Base-by-base conservation (phyloP, 2,329 filamentous ascomycete species). In the Chaetomium globosum region DNA sequence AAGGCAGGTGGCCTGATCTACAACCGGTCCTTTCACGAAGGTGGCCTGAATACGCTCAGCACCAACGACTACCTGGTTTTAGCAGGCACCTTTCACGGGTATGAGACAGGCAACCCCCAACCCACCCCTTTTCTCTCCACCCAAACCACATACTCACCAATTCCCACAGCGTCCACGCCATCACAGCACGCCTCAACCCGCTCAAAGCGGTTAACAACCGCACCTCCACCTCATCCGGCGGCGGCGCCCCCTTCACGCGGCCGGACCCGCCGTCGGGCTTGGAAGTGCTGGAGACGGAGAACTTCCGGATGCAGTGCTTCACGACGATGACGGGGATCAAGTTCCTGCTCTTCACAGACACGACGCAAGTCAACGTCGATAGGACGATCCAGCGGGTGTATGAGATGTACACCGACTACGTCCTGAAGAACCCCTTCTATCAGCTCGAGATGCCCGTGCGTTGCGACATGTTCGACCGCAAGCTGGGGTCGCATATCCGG, bases 371-470 rank as follows among this genome's bases (percentile, higher is more conserved):
- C 57, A 96, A 96, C 74, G 89, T 96, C 48, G 95, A 98, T 73
- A 83, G 87, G 13, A 89, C 94, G 53, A 88, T 97, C 71, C 85
- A 87, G 75, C 90, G 87, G 77, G 89, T 97, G 73, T 98, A 99
- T 77, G 95, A 98, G 77, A 80, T 98, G 60, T 99, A 98, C 80
- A 86, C 92, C 59, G 95, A 99, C 78, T 98, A 92, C 76, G 95
- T 99, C 71, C 98, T 97, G 92, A 99, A 98, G 83, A 99, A 99
- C 77, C 95, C 95, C 0, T 99, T 99, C 75, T 98, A 98, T 80
- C 93, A 95, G 74, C 83, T 97, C 64, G 95, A 99, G 80, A 99
- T 98, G 93, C 95, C 95, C 7, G 87, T 99, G 61, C 85, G 95
- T 67, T 97, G 95, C 79, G 95, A 98, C 75, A 90, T 92, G 72